These are phyloP conservation scores for Porodaedalea pini DNA, from an alignment of 1,284 basidiomycete genomes.

Conservation along the genomic window DNA sequence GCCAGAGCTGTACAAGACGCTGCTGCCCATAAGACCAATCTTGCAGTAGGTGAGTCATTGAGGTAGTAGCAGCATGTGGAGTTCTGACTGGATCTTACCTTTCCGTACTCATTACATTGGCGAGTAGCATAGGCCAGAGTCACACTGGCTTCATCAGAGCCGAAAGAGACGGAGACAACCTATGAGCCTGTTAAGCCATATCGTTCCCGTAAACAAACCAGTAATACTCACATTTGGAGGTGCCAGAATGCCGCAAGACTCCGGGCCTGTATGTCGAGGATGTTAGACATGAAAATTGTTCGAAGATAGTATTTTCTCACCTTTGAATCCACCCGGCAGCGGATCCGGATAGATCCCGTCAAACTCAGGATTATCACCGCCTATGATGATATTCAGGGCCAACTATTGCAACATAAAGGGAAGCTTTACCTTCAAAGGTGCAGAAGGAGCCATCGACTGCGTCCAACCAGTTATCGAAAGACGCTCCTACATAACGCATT, in stretches of 20 bases:
- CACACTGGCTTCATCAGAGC: conserved; percentile 45
- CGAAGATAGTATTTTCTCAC: not conserved
- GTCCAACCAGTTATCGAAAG: conserved; percentile 46
- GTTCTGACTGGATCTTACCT: conserved; percentile 1
- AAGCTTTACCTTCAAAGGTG: conserved; percentile 41
- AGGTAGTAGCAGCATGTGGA: not conserved
- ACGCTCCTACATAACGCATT: conserved; percentile 34
- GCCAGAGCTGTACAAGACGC: conserved; percentile 41
- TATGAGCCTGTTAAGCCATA: not conserved
- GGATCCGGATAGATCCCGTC: conserved; percentile 28
- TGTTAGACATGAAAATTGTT: not conserved
- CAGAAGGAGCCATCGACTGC: conserved; percentile 52
- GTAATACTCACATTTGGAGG: conserved; percentile 39
- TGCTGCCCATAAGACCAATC: conserved; percentile 45
- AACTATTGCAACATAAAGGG: not conserved
- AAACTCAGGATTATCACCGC: conserved; percentile 49
- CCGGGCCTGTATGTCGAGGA: conserved; percentile 30
- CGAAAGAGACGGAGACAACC: conserved; percentile 51
- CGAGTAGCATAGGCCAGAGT: conserved; percentile 43
- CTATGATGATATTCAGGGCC: conserved; percentile 17
- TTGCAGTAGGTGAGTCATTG: not conserved
- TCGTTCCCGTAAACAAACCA: not conserved
- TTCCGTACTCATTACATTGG: conserved; percentile 56
- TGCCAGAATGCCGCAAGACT: conserved; percentile 48
- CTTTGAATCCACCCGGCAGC: conserved; percentile 24